Evolutionary conservation across 2,329 filamentous ascomycete genomes (phyloP).

Genomic region (Diplodia intermedia): DNA sequence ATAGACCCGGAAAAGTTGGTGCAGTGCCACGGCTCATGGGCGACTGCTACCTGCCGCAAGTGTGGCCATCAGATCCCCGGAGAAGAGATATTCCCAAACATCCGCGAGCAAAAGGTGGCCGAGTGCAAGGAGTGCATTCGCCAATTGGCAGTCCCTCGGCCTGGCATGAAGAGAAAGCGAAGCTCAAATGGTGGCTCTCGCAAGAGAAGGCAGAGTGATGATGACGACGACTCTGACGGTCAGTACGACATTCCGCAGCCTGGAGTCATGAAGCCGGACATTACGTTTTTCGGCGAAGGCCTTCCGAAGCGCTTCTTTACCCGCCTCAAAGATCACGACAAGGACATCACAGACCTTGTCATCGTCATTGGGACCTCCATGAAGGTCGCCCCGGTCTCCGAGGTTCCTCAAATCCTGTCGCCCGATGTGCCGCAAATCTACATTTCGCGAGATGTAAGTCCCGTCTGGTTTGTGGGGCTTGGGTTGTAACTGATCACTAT

Average conservation of each 20-base stretch:
- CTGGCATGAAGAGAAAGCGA: conserved; percentile 61
- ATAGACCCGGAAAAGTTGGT: conserved; percentile 82
- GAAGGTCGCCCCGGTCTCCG: conserved; percentile 93
- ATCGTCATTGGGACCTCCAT: conserved; percentile 96
- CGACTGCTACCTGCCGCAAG: conserved; percentile 85
- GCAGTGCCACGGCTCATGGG: conserved; percentile 96
- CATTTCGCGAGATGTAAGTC: conserved; percentile 74
- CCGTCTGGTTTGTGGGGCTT: conserved; percentile 32
- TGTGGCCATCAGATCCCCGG: conserved; percentile 78
- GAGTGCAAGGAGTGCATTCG: conserved; percentile 75
- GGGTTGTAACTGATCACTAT: conserved; percentile 4
- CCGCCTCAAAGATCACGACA: conserved; percentile 81
- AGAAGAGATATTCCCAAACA: conserved; percentile 78
- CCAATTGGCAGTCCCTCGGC: conserved; percentile 56
- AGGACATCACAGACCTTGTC: conserved; percentile 81
- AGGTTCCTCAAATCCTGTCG: conserved; percentile 83
- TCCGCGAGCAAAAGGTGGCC: conserved; percentile 77
- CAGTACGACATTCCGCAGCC: conserved; percentile 70
- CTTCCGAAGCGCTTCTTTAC: conserved; percentile 83
- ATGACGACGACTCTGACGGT: conserved; percentile 63
- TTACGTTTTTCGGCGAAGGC: conserved; percentile 95
- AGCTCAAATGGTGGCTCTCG: conserved; percentile 55
- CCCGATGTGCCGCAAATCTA: conserved; percentile 87
- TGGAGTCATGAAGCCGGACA: conserved; percentile 94
- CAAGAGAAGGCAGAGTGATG: conserved; percentile 59